Evolutionary conservation across 208 protist genomes (phyloP), one percentile per base, ranked within the genome.

Genomic region (Trypanosoma lewisi): DNA sequence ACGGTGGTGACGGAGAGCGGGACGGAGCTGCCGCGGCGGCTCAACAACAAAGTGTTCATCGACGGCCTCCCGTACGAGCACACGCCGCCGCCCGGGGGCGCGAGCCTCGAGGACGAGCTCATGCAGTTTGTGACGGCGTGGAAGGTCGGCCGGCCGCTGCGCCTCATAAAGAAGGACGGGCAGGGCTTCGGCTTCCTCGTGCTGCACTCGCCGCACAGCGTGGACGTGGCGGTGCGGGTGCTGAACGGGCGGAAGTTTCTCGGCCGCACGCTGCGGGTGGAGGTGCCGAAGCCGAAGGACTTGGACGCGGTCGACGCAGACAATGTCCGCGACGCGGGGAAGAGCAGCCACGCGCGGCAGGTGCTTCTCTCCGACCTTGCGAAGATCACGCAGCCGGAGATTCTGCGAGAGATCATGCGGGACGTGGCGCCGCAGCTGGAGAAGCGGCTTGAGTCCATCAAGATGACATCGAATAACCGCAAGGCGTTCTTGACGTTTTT

Each of bases 1-100:
- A 96, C 90, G 7, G 83, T 73, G 2, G 68, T 91, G 21, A 92
- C 77, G 17, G 75, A 79, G 25, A 77, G 66, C 51, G 90, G 85
- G 19, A 88, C 85, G 41, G 86, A 96, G 75, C 49, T 96, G 12
- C 90, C 90, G 0, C 77, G 75, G 55, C 82, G 83, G 63, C 77
- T 96, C 21, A 96, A 96, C 80, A 93, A 78, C 59, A 92, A 91
- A 63, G 82, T 96, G 0, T 96, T 96, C 61, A 83, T 96, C 48
- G 90, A 96, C 50, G 90, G 90, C 25, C 80, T 96, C 52, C 90
- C 90, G 21, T 96, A 90, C 70, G 79, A 82, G 17, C 78, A 90
- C 74, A 59, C 78, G 53, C 33, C 64, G 14, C 75, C 77, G 59
- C 61, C 77, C 19, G 82, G 82, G 11, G 72, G 80, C 64, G 59